Evolutionary conservation across 805 yeast genomes (phyloP).

Genomic region (Danielozyma ontarioensis): DNA sequence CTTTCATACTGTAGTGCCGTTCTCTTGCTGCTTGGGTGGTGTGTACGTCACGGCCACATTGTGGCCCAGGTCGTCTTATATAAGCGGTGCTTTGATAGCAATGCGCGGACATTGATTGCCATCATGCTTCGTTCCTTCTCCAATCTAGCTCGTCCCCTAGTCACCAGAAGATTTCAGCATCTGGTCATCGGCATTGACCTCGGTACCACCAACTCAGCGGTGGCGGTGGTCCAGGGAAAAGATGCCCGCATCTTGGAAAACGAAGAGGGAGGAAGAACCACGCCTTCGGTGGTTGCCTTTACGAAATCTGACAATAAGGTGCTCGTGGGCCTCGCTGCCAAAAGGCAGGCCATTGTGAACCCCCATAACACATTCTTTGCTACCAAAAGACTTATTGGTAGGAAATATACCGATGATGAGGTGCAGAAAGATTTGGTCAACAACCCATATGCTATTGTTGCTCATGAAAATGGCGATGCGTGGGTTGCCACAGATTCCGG

Average conservation of each 20-base stretch:
- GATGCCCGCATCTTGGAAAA: constrained; percentile 66
- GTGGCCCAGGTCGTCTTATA: too few species aligned
- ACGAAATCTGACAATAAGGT: constrained; percentile 21
- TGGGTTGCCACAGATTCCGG: constrained; percentile 49
- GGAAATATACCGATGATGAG: constrained; percentile 62
- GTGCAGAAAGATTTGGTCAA: constrained; percentile 61
- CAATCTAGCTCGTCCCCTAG: background rate
- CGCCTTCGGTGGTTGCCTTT: constrained; percentile 75
- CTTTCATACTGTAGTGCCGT: too few species aligned
- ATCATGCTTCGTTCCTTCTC: background rate
- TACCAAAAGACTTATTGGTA: constrained; percentile 76
- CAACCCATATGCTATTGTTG: constrained; percentile 59
- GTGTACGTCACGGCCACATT: too few species aligned
- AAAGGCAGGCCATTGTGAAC: constrained; percentile 71
- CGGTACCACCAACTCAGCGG: constrained; percentile 86
- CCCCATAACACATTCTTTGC: constrained; percentile 77
- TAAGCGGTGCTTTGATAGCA: too few species aligned
- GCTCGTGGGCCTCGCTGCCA: constrained; percentile 67
- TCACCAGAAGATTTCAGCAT: constrained; percentile 12
- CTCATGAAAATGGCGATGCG: constrained; percentile 63
- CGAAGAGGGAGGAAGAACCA: constrained; percentile 74
- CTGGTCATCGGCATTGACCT: constrained; percentile 73
- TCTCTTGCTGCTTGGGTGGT: too few species aligned
- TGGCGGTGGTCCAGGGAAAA: constrained; percentile 65
- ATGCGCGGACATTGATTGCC: background rate